These are phyloP conservation scores for Paecilomyces niveus DNA, from an alignment of 2,329 filamentous ascomycete genomes.

Conservation along the genomic window DNA sequence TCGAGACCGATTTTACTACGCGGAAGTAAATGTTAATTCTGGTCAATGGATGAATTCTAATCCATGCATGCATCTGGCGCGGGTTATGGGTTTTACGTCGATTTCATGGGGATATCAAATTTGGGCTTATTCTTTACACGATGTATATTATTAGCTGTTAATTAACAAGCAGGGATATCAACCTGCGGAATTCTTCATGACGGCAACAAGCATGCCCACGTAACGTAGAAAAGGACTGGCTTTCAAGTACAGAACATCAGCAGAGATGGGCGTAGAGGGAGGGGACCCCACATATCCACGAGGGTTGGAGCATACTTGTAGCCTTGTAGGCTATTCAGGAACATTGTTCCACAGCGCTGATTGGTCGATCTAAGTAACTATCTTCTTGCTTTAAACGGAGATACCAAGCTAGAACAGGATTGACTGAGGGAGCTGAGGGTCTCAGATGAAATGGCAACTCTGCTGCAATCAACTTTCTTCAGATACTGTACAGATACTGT, in stretches of 20 bases:
- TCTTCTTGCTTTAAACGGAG: not conserved
- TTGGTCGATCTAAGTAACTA: not conserved
- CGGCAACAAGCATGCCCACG: not conserved
- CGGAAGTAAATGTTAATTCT: constrained; percentile 27
- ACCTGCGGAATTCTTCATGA: not conserved
- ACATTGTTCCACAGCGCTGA: not conserved
- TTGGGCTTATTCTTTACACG: not conserved
- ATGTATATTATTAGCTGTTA: not conserved
- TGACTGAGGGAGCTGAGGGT: not conserved
- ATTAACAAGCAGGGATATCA: not conserved
- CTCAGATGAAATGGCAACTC: not conserved
- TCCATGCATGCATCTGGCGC: not conserved
- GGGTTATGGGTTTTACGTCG: not conserved
- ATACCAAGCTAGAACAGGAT: not conserved
- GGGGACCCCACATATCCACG: not conserved
- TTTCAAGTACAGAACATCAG: not conserved
- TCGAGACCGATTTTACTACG: constrained; percentile 83
- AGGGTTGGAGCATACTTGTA: not conserved
- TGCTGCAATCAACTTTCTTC: too few relatives aligned
- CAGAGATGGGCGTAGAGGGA: not conserved
- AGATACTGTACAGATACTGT: too few relatives aligned
- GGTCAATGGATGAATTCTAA: not conserved
- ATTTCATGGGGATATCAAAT: not conserved
- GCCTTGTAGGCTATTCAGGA: not conserved
- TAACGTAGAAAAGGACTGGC: not conserved